Evolutionary conservation across 495 filamentous ascomycete species (phyloP).

Genomic region (Aspergillus sclerotiicarbonarius): DNA sequence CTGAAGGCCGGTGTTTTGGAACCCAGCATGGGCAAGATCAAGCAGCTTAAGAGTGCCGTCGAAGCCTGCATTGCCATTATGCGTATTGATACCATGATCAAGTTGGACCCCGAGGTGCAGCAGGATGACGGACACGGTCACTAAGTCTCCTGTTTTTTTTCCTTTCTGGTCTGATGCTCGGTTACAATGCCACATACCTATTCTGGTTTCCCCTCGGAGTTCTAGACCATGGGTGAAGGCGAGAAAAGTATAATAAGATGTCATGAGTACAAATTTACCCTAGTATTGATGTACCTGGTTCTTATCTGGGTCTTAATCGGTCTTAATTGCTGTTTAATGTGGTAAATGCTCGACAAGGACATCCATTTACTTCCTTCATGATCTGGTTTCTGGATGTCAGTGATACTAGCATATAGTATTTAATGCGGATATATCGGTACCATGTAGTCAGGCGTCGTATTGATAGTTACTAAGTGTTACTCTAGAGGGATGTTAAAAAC

Average conservation of each 20-base stretch:
- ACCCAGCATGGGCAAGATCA: constrained; percentile 97
- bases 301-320: not conserved
- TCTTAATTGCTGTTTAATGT: not conserved
- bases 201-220: constrained; percentile 11
- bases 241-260: constrained; percentile 28
- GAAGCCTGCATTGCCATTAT: constrained; percentile 99
- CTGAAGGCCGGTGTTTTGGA: constrained; percentile 95
- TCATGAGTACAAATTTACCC: constrained; percentile 17
- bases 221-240: constrained; percentile 19
- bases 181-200: constrained; percentile 3
- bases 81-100: constrained; percentile 99
- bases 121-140: constrained; percentile 61
- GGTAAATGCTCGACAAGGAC: too few relatives aligned
- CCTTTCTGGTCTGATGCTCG: not conserved
- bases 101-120: constrained; percentile 87
- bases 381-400: too few relatives aligned
- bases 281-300: not conserved
- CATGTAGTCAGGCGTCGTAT: too few relatives aligned
- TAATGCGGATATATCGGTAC: too few relatives aligned
- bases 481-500: too few relatives aligned
- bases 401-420: too few relatives aligned
- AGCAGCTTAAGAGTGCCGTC: constrained; percentile 96
- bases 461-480: too few relatives aligned
- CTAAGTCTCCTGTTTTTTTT: constrained; percentile 16
- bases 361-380: too few relatives aligned